phyloP scores from a whole-genome alignment of 768 basidiomycete genomes.

The Myochromella boudieri region DNA sequence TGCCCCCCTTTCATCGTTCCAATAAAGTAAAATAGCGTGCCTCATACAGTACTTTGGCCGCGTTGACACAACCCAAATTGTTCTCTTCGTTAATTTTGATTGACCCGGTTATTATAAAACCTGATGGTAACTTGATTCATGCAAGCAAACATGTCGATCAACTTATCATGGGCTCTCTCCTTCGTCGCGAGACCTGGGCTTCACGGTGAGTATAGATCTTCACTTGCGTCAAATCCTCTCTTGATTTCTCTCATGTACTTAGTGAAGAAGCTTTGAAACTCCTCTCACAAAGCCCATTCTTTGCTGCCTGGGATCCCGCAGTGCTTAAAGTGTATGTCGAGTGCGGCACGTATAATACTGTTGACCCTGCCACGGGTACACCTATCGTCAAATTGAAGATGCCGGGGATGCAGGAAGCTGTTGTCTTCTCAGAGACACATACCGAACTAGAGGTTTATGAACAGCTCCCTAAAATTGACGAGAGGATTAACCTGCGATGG shows the following conservation, averaged over 20 bases:
- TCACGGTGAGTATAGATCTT: constrained; percentile 41
- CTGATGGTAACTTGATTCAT: constrained; percentile 7
- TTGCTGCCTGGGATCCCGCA: constrained; percentile 65
- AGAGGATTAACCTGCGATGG: constrained; percentile 52
- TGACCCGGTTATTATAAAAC: constrained; percentile 69
- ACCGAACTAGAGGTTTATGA: constrained; percentile 42
- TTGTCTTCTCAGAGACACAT: constrained; percentile 52
- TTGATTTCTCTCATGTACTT: neutral
- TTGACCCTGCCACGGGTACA: constrained; percentile 21
- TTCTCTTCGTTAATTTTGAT: constrained; percentile 74
- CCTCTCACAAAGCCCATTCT: constrained; percentile 63
- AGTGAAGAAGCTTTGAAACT: constrained; percentile 60
- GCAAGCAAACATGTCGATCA: constrained; percentile 14
- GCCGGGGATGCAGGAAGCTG: constrained; percentile 62
- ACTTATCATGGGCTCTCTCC: constrained; percentile 47
- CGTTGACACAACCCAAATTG: constrained; percentile 58
- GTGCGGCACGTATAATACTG: constrained; percentile 46
- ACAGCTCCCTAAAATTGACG: constrained; percentile 43
- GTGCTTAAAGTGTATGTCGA: constrained; percentile 62
- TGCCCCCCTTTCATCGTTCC: neutral
- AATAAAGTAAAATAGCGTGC: neutral
- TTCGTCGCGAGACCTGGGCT: constrained; percentile 62
- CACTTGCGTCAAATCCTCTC: neutral
- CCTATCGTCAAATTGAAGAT: constrained; percentile 62
- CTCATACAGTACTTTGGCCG: constrained; percentile 56